phyloP scores from a whole-genome alignment of 2,329 filamentous ascomycete genomes.

The Diaporthe eres region DNA sequence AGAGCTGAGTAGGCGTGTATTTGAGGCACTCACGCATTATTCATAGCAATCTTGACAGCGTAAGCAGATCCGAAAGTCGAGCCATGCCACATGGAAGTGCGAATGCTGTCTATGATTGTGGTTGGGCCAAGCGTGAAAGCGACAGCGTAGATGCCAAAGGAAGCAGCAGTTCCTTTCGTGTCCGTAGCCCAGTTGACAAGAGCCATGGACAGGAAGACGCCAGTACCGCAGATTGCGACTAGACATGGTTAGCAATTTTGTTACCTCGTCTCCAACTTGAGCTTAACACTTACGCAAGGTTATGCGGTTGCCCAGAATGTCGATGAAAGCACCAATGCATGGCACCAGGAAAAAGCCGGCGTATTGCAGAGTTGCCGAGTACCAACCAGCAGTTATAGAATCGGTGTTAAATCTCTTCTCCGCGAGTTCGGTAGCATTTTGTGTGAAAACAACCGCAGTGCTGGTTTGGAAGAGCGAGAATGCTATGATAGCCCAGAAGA shows the following conservation, averaged over 20 bases:
- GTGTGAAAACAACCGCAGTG: constrained; percentile 66
- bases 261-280: too few species aligned
- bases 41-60: constrained; percentile 72
- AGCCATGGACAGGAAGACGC: constrained; percentile 67
- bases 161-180: constrained; percentile 66
- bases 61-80: constrained; percentile 73
- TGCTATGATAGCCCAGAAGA: constrained; percentile 68
- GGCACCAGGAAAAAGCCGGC: constrained; percentile 71
- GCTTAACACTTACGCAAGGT: neutral
- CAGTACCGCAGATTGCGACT: constrained; percentile 60
- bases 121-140: constrained; percentile 69
- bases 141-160: constrained; percentile 72
- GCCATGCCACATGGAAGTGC: constrained; percentile 72
- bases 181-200: constrained; percentile 66
- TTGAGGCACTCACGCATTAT: constrained; percentile 56
- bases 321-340: constrained; percentile 68
- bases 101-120: constrained; percentile 71
- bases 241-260: constrained; percentile 52
- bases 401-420: constrained; percentile 71
- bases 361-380: constrained; percentile 70
- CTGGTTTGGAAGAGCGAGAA: constrained; percentile 73
- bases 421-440: constrained; percentile 73
- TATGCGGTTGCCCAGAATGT: constrained; percentile 66
- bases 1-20: too few species aligned
- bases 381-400: constrained; percentile 71